Conservation (phyloP, 1,284 basidiomycete genomes). For the Clitocybe nebularis region DNA sequence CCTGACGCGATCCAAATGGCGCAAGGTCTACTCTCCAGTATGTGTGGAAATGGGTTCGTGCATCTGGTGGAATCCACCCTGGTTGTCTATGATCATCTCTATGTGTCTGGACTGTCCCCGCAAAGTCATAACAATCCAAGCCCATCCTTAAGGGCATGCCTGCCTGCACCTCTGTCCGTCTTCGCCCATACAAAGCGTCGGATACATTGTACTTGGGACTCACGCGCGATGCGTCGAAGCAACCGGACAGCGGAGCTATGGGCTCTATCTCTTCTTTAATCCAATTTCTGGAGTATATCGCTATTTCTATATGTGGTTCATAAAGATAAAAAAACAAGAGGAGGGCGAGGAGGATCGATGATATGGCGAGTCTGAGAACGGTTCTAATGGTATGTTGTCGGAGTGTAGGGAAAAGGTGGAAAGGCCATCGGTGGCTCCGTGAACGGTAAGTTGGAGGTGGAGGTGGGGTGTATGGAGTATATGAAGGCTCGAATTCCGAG, state of each 20-base stretch:
- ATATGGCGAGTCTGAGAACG: constrained; percentile 28
- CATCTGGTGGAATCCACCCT: constrained; percentile 32
- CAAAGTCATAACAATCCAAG: constrained; percentile 86
- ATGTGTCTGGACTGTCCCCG: constrained; percentile 59
- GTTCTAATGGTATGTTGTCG: constrained; percentile 23
- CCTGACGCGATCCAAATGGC: constrained; percentile 74
- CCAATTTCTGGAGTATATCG: constrained; percentile 75
- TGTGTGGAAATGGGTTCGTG: constrained; percentile 72
- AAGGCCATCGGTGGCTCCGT: constrained; percentile 15
- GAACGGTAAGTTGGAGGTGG: constrained; percentile 20
- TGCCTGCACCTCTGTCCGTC: constrained; percentile 68
- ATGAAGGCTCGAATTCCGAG: constrained; percentile 8
- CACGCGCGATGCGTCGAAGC: constrained; percentile 61
- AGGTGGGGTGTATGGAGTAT: constrained; percentile 19
- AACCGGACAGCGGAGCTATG: constrained; percentile 63
- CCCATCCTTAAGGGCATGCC: constrained; percentile 74
- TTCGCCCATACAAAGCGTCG: constrained; percentile 54
- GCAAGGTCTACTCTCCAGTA: constrained; percentile 89
- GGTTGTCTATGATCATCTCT: constrained; percentile 10
- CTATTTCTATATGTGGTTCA: constrained; percentile 80
- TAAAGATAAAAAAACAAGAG: constrained; percentile 53
- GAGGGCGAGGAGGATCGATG: constrained; percentile 34
- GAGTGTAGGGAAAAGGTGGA: constrained; percentile 17
- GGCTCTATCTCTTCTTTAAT: constrained; percentile 63
- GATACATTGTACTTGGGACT: constrained; percentile 70